A percentile compares a stretch with the other conserved stretches of the same genome.
These are phyloP conservation scores for Euphorbia tirucalli DNA, from an alignment of 345 rosid genomes.

Conservation along the genomic window DNA sequence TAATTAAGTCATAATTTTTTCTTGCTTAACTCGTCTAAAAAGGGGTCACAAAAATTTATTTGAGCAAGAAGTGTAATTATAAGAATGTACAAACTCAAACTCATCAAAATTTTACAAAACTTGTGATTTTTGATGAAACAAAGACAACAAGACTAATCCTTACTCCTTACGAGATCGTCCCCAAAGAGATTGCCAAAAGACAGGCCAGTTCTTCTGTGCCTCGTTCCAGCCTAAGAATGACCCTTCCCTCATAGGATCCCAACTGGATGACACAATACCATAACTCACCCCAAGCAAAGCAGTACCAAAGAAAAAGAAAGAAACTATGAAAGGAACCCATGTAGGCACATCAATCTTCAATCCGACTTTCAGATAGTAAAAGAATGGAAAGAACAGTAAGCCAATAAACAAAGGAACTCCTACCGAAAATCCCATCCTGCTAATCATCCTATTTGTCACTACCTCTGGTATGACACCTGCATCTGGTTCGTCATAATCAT, in stretches of 20 bases:
- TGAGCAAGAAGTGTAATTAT: too few species aligned
- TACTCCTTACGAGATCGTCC: slow-evolving; percentile 56
- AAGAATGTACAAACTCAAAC: neutral
- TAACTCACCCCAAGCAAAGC: slow-evolving; percentile 83
- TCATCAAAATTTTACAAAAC: neutral
- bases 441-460: slow-evolving; percentile 91
- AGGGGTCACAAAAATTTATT: too few species aligned
- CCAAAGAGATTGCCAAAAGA: slow-evolving; percentile 89
- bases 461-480: slow-evolving; percentile 77
- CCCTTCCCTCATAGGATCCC: slow-evolving; percentile 96
- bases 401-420: slow-evolving; percentile 75
- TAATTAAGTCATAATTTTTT: too few species aligned
- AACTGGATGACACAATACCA: slow-evolving; percentile 89
- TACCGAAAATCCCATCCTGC: slow-evolving; percentile 73
- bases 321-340: slow-evolving; percentile 83
- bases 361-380: slow-evolving; percentile 80
- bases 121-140: neutral
- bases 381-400: slow-evolving; percentile 78
- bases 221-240: slow-evolving; percentile 91
- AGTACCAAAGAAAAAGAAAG: slow-evolving; percentile 82
- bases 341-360: slow-evolving; percentile 75
- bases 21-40: too few species aligned
- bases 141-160: neutral
- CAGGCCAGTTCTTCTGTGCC: slow-evolving; percentile 94
- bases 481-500: slow-evolving; percentile 35